These are phyloP conservation scores for Steccherinum ochraceum DNA, from an alignment of 768 basidiomycete genomes.

Conservation along the genomic window DNA sequence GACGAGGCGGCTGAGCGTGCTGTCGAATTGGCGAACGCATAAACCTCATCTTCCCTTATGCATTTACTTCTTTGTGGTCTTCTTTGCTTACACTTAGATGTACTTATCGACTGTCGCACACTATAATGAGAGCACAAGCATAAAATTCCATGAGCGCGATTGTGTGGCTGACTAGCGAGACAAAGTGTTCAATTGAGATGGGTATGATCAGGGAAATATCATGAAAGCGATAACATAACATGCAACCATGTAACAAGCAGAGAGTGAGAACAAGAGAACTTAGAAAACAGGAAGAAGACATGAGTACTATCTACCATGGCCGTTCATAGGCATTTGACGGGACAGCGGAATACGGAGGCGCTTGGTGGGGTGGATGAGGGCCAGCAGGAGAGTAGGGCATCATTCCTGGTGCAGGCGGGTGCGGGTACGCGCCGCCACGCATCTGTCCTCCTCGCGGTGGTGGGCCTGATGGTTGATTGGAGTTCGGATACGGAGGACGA, in stretches of 20 bases:
- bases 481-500: neutral
- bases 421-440: constrained; percentile 24
- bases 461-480: constrained; percentile 6
- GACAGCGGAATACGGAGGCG: constrained; percentile 33
- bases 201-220: constrained; percentile 15
- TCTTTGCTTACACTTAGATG: neutral
- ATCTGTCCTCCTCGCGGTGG: constrained; percentile 32
- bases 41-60: constrained; percentile 3
- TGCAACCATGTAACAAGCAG: constrained; percentile 12
- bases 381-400: constrained; percentile 17
- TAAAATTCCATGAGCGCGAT: constrained; percentile 7
- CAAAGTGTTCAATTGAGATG: constrained; percentile 6
- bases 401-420: constrained; percentile 6
- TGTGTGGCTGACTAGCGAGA: neutral
- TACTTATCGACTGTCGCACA: constrained; percentile 4
- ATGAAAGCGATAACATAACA: constrained; percentile 5
- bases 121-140: constrained; percentile 5
- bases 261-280: too few relatives aligned
- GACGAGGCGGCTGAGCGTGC: constrained; percentile 88
- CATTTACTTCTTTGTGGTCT: neutral
- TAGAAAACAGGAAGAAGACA: constrained; percentile 9
- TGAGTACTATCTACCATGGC: constrained; percentile 43
- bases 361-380: constrained; percentile 21
- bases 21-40: constrained; percentile 52
- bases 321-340: constrained; percentile 37